Base-by-base conservation (phyloP, 2,329 filamentous ascomycete species). In the Bisporella sp. region DNA sequence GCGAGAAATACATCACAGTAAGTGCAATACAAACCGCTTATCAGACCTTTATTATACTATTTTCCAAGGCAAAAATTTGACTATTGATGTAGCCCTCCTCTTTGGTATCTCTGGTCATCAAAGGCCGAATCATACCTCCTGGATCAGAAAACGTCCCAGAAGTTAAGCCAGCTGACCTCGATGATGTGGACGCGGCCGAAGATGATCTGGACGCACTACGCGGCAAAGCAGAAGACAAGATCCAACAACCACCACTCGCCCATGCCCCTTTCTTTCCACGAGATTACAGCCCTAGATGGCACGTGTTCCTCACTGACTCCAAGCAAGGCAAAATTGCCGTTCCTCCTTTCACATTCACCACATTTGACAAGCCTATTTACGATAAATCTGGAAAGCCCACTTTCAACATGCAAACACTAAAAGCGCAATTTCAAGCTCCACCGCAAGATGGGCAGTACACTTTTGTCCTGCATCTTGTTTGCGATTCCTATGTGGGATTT, bases 321-420 rank as follows among this genome's bases (percentile, higher is more conserved):
- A 95, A 95, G 71, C 87, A 95, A 66, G 91, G 89, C 64, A 95
- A 95, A 71, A 92, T 99, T 71, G 91, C 92, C 13, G 93, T 99
- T 2, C 92, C 92, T 2, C 93, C 95, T 0, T 96, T 96, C 68
- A 89, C 87, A n/a, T 97, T 99, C 70, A 84, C 84, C 41, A 84
- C 84, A 43, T 97, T 99, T 66, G 90, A 96, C 69, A 87, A 90
- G 73, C 87, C 89, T 31, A 83, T 96, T 32, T 87, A 93, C 57
- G 83, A 87, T 59, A 82, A 82, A 40, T 78, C 83, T 55, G 89
- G 87, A 61, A 87, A 87, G 66, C 92, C 92, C 2, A 97, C 93
- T 2, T 99, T 89, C 72, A 85, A 91, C 62, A 85, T 99, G 72
- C 91, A 97, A 69, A 99, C 93, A 3, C 76, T 97, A 63, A 97